These are phyloP conservation scores for Xylaria sp. DNA, from an alignment of 2,329 filamentous ascomycete genomes.

Conservation along the genomic window DNA sequence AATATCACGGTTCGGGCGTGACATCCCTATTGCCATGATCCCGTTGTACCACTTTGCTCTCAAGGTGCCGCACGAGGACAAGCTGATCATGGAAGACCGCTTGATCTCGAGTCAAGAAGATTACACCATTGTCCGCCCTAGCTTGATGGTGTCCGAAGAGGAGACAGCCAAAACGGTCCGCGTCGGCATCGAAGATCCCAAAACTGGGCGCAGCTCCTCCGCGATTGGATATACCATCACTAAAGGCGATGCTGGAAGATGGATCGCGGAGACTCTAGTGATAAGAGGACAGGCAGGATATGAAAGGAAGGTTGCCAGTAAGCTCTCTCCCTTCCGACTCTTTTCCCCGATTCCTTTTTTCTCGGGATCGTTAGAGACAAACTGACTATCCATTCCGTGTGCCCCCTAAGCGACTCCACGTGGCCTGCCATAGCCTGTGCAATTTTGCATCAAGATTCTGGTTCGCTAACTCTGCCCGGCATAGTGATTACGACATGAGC, in stretches of 20 bases:
- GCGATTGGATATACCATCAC: constrained; percentile 56
- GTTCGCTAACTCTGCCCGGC: neutral
- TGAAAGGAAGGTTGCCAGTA: constrained; percentile 43
- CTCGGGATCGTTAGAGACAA: neutral
- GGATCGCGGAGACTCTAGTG: constrained; percentile 51
- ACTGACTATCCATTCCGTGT: neutral
- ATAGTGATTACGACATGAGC: constrained; percentile 18
- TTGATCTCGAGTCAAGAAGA: constrained; percentile 41
- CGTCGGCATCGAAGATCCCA: constrained; percentile 49
- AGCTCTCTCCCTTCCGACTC: neutral
- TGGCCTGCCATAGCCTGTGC: too few species aligned
- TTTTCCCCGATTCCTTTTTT: neutral
- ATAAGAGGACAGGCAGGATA: constrained; percentile 36
- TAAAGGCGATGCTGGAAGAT: constrained; percentile 54
- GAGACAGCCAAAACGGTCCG: constrained; percentile 41
- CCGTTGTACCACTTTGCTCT: constrained; percentile 53
- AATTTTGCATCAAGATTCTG: neutral
- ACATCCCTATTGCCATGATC: constrained; percentile 50
- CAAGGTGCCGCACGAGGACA: constrained; percentile 53
- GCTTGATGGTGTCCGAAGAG: constrained; percentile 42
- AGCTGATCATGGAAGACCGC: constrained; percentile 52
- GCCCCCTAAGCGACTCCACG: too few species aligned
- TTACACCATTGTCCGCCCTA: constrained; percentile 47
- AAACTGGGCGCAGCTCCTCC: constrained; percentile 38
- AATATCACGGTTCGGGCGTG: constrained; percentile 46